phyloP scores from a whole-genome alignment of 2,329 filamentous ascomycete species.

The Teratosphaeria nubilosa region DNA sequence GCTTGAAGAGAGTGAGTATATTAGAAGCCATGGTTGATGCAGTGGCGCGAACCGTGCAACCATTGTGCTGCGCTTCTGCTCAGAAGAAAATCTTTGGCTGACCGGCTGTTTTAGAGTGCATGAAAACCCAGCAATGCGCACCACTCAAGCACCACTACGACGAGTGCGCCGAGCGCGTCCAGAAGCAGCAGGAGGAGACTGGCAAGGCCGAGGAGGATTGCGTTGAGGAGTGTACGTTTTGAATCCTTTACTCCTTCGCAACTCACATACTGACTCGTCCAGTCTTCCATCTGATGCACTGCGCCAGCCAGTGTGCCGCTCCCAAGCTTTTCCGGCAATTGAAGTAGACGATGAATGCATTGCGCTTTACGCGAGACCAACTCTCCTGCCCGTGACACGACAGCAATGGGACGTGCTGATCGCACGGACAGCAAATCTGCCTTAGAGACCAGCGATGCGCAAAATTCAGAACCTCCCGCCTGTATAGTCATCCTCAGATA shows the following conservation, averaged over 20 bases:
- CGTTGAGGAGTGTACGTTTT: slow-evolving; percentile 89
- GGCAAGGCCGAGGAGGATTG: slow-evolving; percentile 84
- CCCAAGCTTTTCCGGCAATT: slow-evolving; percentile 90
- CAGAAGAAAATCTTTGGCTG: neutral
- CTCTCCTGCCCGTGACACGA: neutral
- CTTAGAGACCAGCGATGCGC: slow-evolving; percentile 2
- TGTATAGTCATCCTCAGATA: slow-evolving; percentile 26
- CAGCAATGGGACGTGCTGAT: neutral
- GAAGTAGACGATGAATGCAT: slow-evolving; percentile 51
- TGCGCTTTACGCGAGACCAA: neutral
- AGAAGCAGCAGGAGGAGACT: slow-evolving; percentile 57
- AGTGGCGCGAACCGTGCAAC: neutral
- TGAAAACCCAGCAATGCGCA: slow-evolving; percentile 72
- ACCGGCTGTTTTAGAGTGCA: slow-evolving; percentile 60
- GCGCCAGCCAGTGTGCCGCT: slow-evolving; percentile 82
- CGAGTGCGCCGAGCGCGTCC: slow-evolving; percentile 93
- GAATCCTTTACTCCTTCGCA: neutral
- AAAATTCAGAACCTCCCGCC: slow-evolving; percentile 9
- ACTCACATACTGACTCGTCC: neutral
- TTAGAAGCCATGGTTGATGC: neutral
- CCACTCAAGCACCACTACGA: slow-evolving; percentile 96
- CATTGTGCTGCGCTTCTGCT: neutral
- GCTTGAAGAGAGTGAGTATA: slow-evolving; percentile 75
- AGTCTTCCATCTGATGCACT: slow-evolving; percentile 99
- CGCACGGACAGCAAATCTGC: neutral